A percentile compares a stretch with the other conserved stretches of the same genome.
Conservation (phyloP, 2,329 filamentous ascomycete species). For the Diaporthe ampelina region DNA sequence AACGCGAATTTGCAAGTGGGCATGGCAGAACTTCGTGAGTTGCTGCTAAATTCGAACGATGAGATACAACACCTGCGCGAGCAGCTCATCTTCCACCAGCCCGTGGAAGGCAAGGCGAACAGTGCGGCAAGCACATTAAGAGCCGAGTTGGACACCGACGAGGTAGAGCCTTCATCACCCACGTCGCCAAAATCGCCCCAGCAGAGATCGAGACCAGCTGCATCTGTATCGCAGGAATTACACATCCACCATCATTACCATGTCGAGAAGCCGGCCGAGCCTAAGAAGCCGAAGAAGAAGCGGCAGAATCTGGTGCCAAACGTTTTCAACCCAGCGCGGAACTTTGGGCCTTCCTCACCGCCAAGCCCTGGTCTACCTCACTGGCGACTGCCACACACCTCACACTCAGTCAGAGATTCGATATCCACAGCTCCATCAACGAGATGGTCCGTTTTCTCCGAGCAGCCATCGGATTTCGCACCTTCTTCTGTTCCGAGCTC, state of each 20-base stretch:
- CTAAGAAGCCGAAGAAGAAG: conserved; percentile 75
- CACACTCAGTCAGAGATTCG: conserved; percentile 63
- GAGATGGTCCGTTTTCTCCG: conserved; percentile 76
- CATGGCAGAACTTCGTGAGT: conserved; percentile 90
- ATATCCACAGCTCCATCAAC: conserved; percentile 63
- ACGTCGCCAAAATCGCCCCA: conserved; percentile 43
- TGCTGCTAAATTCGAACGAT: conserved; percentile 92
- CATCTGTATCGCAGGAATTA: conserved; percentile 76
- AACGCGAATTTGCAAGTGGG: conserved; percentile 94
- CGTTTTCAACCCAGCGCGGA: conserved; percentile 70
- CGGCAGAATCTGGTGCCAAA: conserved; percentile 73
- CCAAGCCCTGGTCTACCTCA: conserved; percentile 48
- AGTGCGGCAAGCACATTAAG: conserved; percentile 70
- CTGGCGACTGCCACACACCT: conserved; percentile 55
- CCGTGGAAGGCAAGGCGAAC: conserved; percentile 62
- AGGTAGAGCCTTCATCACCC: conserved; percentile 48
- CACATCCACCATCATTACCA: conserved; percentile 98
- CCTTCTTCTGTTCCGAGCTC: conserved; percentile 85
- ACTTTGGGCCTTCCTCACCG: conserved; percentile 57
- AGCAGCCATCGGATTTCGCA: conserved; percentile 73
- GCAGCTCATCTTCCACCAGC: conserved; percentile 84
- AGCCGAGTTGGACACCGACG: conserved; percentile 75
- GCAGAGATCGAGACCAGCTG: conserved; percentile 45
- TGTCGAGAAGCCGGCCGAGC: conserved; percentile 72
- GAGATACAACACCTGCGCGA: conserved; percentile 91